A percentile compares a stretch with the other conserved stretches of the same genome.
phyloP scores from a whole-genome alignment of 495 filamentous ascomycete species.

The Lasiosphaeria hispida region DNA sequence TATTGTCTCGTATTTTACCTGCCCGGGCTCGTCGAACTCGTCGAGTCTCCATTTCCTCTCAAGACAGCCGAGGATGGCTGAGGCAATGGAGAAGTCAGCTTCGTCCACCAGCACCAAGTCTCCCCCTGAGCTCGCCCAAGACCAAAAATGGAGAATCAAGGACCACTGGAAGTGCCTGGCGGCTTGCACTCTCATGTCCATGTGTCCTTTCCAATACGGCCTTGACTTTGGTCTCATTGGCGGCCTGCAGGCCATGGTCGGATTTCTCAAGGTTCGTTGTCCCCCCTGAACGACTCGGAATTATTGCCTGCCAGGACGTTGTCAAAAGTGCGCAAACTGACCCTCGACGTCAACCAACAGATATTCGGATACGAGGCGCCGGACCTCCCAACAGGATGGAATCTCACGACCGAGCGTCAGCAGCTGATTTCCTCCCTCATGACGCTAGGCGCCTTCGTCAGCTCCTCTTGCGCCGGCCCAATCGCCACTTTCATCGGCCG shows the following conservation, averaged over 20 bases:
- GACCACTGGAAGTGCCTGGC: slow-evolving; percentile 36
- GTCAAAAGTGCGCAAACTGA: too few relatives aligned
- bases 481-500: slow-evolving; percentile 5
- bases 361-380: slow-evolving; percentile 5
- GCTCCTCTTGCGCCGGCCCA: slow-evolving; percentile 7
- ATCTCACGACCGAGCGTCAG: slow-evolving; percentile 6
- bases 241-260: slow-evolving; percentile 15
- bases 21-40: too few relatives aligned
- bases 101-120: neutral
- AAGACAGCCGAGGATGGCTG: neutral
- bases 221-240: slow-evolving; percentile 11
- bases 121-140: neutral
- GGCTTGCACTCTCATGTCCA: slow-evolving; percentile 45
- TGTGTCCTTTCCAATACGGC: slow-evolving; percentile 40
- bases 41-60: neutral
- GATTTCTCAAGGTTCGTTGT: slow-evolving; percentile 11
- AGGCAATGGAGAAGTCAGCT: neutral
- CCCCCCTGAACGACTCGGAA: too few relatives aligned
- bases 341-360: too few relatives aligned
- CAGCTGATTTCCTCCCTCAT: slow-evolving; percentile 15
- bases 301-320: too few relatives aligned
- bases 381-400: neutral
- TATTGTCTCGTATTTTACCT: too few relatives aligned
- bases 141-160: slow-evolving; percentile 18
- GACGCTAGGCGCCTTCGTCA: slow-evolving; percentile 11